Evolutionary conservation across 495 filamentous ascomycete species (phyloP), one percentile per base, ranked within the genome.

Genomic region (Articulospora tetracladia): DNA sequence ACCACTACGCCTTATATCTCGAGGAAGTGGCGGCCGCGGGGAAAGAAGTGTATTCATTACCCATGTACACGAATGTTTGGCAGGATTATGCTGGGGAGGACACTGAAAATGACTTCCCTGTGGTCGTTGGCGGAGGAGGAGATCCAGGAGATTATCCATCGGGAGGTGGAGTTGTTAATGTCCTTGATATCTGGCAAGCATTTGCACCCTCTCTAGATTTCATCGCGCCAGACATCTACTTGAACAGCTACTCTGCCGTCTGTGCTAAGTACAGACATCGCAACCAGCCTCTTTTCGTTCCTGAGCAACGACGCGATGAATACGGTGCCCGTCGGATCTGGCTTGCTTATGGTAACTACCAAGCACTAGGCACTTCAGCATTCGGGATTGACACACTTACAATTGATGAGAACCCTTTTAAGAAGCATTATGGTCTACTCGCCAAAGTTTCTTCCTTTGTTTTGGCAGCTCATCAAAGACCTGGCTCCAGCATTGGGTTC

Each of bases 1-100:
- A 79, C 54, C 69, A 77, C 65, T 78, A 74, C 55, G 69, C 77
- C 3, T 61, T 55, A 7, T 82, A 79, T 57, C 51, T 79, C 32
- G 66, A 77, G 25, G 48, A 73, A n/a, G 76, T 79, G 3, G 75
- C 77, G 0, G 46, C 69, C 13, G 73, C 74, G 0, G 77, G 78
- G 8, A 76, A 74, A 55, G 58, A 68, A 28, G 71, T 65, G 23
- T 79, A 79, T 53, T 66, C 69, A 2, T 60, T 81, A 22, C 77
- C 78, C 13, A 58, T 79, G 1, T 82, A 74, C 64, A 77, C 71
- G 22, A 82, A 81, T 48, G 73, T 76, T 20, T 81, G 79, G 76
- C 68, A 73, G 32, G 73, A 74, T 62, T 74, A 72, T 48, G 70
- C 70, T n/a, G 65, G 69, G 47, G 41, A 27, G 41, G 66, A 72